Percentiles rank a stretch among this genome's conserved stretches.
Evolutionary conservation across 345 rosid genomes (phyloP).

Genomic region (Noccaea bulbosa): DNA sequence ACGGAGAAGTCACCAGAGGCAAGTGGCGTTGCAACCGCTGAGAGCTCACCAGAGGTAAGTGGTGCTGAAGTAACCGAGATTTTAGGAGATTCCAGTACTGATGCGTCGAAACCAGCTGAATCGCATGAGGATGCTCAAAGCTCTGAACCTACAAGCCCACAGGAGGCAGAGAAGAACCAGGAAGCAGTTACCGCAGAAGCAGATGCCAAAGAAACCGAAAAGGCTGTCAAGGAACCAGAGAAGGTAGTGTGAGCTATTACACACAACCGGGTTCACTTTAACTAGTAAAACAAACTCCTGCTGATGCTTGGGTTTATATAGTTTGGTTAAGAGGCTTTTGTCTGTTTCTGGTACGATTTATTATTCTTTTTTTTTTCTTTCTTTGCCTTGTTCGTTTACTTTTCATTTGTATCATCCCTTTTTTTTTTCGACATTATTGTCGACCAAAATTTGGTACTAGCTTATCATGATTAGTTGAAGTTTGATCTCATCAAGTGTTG

Average conservation of each 20-base stretch:
- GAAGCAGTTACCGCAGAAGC: constrained; percentile 32
- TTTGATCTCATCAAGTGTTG: not conserved
- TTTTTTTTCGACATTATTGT: constrained; percentile 27
- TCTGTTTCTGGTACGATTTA: constrained; percentile 37
- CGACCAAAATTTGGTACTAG: constrained; percentile 32
- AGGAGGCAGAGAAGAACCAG: constrained; percentile 11
- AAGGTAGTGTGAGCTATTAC: constrained; percentile 29
- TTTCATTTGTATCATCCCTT: constrained; percentile 29
- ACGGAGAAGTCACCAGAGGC: constrained; percentile 21
- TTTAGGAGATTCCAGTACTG: constrained; percentile 25
- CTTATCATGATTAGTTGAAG: constrained; percentile 15
- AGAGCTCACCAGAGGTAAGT: constrained; percentile 1
- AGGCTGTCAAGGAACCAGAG: constrained; percentile 31
- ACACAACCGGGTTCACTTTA: constrained; percentile 7
- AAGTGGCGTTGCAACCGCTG: constrained; percentile 1
- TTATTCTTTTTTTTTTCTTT: constrained; percentile 33
- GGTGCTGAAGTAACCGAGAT: constrained; percentile 17
- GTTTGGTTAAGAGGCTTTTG: constrained; percentile 32
- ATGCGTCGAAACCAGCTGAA: constrained; percentile 25
- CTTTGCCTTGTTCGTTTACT: constrained; percentile 22
- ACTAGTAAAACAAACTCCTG: constrained; percentile 20
- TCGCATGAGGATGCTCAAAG: constrained; percentile 25
- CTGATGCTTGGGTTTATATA: constrained; percentile 17
- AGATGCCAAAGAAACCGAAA: constrained; percentile 31
- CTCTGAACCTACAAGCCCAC: constrained; percentile 23